A percentile compares a stretch with the other conserved stretches of the same genome.
Evolutionary conservation across 2,329 filamentous ascomycete species (phyloP).

Genomic region (Pezicula carpinea): DNA sequence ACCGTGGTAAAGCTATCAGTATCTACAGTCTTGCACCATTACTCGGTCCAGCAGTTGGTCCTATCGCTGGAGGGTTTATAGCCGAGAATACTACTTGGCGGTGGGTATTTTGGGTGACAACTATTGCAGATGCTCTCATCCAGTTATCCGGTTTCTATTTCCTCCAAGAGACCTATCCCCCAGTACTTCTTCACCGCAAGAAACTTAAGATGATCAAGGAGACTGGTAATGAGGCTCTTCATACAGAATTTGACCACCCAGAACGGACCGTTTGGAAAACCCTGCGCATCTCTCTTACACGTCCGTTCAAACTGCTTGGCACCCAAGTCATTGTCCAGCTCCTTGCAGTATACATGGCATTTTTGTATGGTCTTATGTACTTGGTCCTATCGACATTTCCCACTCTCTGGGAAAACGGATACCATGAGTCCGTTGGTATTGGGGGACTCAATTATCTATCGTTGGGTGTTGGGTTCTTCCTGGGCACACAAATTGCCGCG

Average conservation of each 20-base stretch:
- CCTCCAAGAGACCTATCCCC: conserved; percentile 43
- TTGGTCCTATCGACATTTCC: conserved; percentile 56
- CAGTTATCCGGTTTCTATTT: conserved; percentile 38
- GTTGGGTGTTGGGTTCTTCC: conserved; percentile 36
- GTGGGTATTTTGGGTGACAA: conserved; percentile 46
- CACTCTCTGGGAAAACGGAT: conserved; percentile 47
- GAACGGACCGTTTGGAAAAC: conserved; percentile 25
- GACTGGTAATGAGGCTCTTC: conserved; percentile 39
- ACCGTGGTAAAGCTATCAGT: conserved; percentile 36
- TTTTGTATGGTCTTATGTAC: conserved; percentile 48
- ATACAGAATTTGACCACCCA: conserved; percentile 49
- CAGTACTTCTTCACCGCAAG: conserved; percentile 39
- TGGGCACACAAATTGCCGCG: conserved; percentile 28
- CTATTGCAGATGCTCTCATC: conserved; percentile 34
- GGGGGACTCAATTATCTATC: conserved; percentile 51
- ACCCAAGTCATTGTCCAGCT: conserved; percentile 48
- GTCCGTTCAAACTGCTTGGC: conserved; percentile 42
- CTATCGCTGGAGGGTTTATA: conserved; percentile 46
- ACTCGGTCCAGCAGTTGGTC: conserved; percentile 26
- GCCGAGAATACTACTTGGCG: conserved; percentile 41
- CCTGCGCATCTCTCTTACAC: conserved; percentile 36
- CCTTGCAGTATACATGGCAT: conserved; percentile 44
- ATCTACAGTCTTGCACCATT: conserved; percentile 24
- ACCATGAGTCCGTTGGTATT: conserved; percentile 49
- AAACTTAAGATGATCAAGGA: conserved; percentile 37